phyloP scores from a whole-genome alignment of 805 yeast genomes.

The Priceomyces castillae region DNA sequence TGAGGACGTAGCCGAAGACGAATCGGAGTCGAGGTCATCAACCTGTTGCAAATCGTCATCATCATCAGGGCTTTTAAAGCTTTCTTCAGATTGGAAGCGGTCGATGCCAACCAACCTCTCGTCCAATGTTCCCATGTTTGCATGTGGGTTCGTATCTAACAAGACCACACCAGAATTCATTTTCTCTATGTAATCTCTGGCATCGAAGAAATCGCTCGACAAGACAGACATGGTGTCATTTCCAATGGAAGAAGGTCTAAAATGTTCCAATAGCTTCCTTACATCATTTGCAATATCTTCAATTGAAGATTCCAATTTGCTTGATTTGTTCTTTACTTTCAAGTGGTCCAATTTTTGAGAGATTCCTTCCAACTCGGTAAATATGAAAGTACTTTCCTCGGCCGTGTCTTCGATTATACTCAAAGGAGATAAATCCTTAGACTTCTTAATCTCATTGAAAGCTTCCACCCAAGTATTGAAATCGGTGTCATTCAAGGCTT shows the following conservation, averaged over 20 bases:
- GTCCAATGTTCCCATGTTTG: constrained; percentile 10
- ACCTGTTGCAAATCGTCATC: constrained; percentile 18
- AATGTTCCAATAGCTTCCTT: constrained; percentile 13
- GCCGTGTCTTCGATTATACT: constrained; percentile 9
- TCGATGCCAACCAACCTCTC: constrained; percentile 3
- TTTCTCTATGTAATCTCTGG: constrained; percentile 58
- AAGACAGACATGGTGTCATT: constrained; percentile 28
- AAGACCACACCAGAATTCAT: constrained; percentile 54
- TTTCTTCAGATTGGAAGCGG: constrained; percentile 8
- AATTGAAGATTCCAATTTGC: constrained; percentile 5
- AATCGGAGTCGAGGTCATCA: constrained; percentile 6
- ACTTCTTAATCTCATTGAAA: constrained; percentile 53
- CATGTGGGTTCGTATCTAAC: constrained; percentile 19
- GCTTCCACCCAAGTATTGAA: constrained; percentile 85
- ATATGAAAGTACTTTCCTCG: constrained; percentile 11
- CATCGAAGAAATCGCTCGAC: constrained; percentile 51
- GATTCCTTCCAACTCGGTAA: constrained; percentile 17
- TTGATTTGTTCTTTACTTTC: constrained; percentile 9
- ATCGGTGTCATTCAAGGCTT: constrained; percentile 60
- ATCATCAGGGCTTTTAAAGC: constrained; percentile 11
- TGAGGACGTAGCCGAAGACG: constrained; percentile 18
- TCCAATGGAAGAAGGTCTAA: constrained; percentile 10
- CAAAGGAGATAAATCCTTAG: constrained; percentile 4
- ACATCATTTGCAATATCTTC: constrained; percentile 19
- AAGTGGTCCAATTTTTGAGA: constrained; percentile 22